Base-by-base conservation (phyloP, 768 basidiomycete species). In the Agaricus bisporus region DNA sequence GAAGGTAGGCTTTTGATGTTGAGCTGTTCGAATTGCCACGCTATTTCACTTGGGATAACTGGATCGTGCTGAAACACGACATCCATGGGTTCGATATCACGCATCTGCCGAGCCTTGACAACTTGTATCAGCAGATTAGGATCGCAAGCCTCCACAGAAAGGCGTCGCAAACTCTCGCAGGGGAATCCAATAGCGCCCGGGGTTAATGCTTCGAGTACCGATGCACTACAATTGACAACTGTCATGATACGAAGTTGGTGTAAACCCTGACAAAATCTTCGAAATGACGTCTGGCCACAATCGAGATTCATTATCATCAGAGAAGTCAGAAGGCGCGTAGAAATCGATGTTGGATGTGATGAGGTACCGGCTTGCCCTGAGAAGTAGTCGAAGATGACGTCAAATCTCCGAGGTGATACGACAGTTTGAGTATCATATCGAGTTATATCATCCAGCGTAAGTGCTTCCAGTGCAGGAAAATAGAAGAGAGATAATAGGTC, bases 401-500 rank as follows among this genome's bases (percentile, higher is more conserved):
- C 41, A 25, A 55, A 42, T 8, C 44, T 36, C 4, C n/a, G n/a
- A n/a, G 48, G 42, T 10, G 22, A 5, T 8, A 47, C 9, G 4
- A 37, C 9, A 1, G 48, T 49, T 37, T 43, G 47, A 7, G 44
- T 12, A 18, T 48, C 48, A 32, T 55, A 50, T 6, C 62, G 66
- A 0, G 73, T 69, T 5, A 81, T 66, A 55, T 80, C 79, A 60
- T 82, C 80, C 20, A 82, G 53, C 12, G 64, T 59, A 12, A 82
- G 58, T 7, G 63, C 60, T 7, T 59, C 50, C 12, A 82, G 61
- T 3, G 61, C 57, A 1, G 78, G 77, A 12, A 77, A 45, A 22
- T 61, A 49, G 18, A 69, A 54, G 12, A 63, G 39, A 1, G 66
- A 61, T 15, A 69, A 53, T 3, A 69, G 55, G 11, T 58, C 54